These are phyloP conservation scores for Thalassiosira gravida DNA, from an alignment of 352 stramenopile genomes.

Conservation along the genomic window DNA sequence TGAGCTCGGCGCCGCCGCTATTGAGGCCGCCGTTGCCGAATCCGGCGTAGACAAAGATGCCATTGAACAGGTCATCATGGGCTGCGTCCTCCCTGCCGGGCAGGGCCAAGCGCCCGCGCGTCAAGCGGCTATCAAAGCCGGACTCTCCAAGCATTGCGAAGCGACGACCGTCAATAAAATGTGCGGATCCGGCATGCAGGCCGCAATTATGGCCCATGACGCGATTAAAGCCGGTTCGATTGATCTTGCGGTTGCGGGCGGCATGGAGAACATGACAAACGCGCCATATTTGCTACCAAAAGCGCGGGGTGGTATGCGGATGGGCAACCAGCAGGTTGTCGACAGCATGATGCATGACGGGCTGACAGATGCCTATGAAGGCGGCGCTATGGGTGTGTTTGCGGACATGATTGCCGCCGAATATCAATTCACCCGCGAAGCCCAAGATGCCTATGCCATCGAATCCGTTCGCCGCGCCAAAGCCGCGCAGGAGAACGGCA, in stretches of 20 bases:
- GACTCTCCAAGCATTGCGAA: conserved; percentile 90
- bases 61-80: conserved; percentile 96
- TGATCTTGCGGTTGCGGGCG: conserved; percentile 90
- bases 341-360: conserved; percentile 94
- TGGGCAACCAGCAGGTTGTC: conserved; percentile 91
- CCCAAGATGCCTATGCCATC: conserved; percentile 94
- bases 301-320: conserved; percentile 88
- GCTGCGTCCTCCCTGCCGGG: conserved; percentile 95
- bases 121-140: conserved; percentile 88
- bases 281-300: conserved; percentile 95
- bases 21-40: conserved; percentile 87
- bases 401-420: conserved; percentile 92
- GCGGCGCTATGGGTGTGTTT: conserved; percentile 95
- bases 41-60: conserved; percentile 55
- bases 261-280: conserved; percentile 98
- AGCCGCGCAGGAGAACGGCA: conserved; percentile 69
- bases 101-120: conserved; percentile 94
- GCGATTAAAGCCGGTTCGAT: conserved; percentile 50
- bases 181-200: conserved; percentile 88
- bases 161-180: conserved; percentile 99
- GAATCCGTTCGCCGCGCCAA: conserved; percentile 91
- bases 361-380: conserved; percentile 96
- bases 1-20: conserved; percentile 92
- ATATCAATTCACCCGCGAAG: conserved; percentile 90
- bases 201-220: conserved; percentile 88